Evolutionary conservation across 2,329 filamentous ascomycete species (phyloP).

Genomic region (Lachnellula occidentalis): DNA sequence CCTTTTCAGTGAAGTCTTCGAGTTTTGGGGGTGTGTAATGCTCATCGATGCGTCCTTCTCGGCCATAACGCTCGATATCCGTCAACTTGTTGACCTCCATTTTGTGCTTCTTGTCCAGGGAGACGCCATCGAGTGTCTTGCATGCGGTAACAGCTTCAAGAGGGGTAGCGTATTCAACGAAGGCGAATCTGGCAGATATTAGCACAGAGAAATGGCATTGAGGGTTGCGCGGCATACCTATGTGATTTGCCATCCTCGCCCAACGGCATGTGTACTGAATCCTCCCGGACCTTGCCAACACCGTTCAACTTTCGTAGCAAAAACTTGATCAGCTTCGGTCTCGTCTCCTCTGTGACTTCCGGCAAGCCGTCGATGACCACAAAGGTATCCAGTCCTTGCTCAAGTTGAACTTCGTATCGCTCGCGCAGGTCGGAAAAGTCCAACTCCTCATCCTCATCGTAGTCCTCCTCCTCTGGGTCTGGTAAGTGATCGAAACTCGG

Average conservation of each 20-base stretch:
- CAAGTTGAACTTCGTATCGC: constrained; percentile 91
- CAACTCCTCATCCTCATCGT: constrained; percentile 87
- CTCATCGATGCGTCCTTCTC: constrained; percentile 89
- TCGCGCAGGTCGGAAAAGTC: constrained; percentile 92
- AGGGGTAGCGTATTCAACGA: constrained; percentile 90
- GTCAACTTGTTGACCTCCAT: constrained; percentile 96
- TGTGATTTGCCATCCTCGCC: constrained; percentile 80
- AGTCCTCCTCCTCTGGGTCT: constrained; percentile 81
- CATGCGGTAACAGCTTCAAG: constrained; percentile 86
- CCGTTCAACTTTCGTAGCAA: constrained; percentile 86
- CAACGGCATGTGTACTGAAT: constrained; percentile 90
- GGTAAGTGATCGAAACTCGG: constrained; percentile 88
- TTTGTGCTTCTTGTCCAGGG: constrained; percentile 95
- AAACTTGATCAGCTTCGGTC: constrained; percentile 93
- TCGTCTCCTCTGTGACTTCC: constrained; percentile 81
- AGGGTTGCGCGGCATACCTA: constrained; percentile 52
- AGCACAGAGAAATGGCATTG: constrained; percentile 9
- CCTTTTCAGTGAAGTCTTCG: constrained; percentile 82
- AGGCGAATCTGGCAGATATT: constrained; percentile 66
- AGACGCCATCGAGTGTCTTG: constrained; percentile 77
- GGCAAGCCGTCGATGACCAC: constrained; percentile 94
- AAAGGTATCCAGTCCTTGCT: constrained; percentile 94
- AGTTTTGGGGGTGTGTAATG: constrained; percentile 79
- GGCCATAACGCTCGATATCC: constrained; percentile 92
- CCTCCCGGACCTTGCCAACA: constrained; percentile 79